These are phyloP conservation scores for Metschnikowia arizonensis DNA, from an alignment of 805 yeast genomes.

Conservation along the genomic window DNA sequence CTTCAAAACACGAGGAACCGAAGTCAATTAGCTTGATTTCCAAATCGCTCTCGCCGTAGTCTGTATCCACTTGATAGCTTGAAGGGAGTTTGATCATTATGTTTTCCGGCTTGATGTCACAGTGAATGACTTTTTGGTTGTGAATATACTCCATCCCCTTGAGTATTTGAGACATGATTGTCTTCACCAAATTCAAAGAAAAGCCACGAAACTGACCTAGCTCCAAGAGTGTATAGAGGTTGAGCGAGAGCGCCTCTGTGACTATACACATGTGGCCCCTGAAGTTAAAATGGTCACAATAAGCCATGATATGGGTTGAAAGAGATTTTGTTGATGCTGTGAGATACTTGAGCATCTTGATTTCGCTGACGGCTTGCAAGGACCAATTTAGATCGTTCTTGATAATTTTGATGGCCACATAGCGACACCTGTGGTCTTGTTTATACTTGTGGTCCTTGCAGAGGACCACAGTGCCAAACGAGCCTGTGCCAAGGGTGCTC, in stretches of 20 bases:
- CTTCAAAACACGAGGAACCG: conserved; percentile 57
- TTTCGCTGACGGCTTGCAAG: conserved; percentile 73
- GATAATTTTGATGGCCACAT: conserved; percentile 74
- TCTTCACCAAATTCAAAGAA: conserved; percentile 35
- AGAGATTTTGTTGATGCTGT: conserved; percentile 11
- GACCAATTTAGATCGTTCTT: conserved; percentile 71
- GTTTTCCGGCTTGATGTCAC: conserved; percentile 86
- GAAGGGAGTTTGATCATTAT: conserved; percentile 50
- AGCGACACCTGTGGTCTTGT: conserved; percentile 22
- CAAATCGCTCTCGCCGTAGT: conserved; percentile 35
- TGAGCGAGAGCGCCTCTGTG: conserved; percentile 67
- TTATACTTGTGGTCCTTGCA: conserved; percentile 60
- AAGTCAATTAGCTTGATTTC: conserved; percentile 73
- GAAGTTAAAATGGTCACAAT: conserved; percentile 68
- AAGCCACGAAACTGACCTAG: conserved; percentile 49
- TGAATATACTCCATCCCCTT: conserved; percentile 61
- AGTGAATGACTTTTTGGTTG: conserved; percentile 58
- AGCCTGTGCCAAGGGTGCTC: conserved; percentile 64
- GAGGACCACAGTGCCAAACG: conserved; percentile 74
- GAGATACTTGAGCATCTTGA: conserved; percentile 57
- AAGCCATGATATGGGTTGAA: conserved; percentile 42
- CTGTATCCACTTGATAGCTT: conserved; percentile 5
- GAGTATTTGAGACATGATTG: conserved; percentile 53
- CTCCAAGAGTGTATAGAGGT: conserved; percentile 58
- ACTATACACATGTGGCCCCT: conserved; percentile 79